Conservation (phyloP, 805 yeast species). For the Teunomyces stri region DNA sequence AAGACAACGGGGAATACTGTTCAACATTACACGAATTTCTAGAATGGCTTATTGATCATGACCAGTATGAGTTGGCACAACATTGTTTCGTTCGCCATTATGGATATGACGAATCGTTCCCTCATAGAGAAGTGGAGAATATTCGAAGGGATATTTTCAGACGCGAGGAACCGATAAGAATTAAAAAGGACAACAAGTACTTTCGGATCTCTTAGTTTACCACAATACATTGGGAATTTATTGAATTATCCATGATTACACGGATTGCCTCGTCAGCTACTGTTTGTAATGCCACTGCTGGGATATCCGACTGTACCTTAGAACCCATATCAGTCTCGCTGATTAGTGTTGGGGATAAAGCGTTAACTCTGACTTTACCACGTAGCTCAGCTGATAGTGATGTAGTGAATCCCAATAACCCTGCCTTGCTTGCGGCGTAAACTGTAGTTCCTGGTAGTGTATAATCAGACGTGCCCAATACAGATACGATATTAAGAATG, state of each 20-base stretch:
- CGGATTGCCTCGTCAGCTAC: slow-evolving; percentile 28
- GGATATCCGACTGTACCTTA: slow-evolving; percentile 21
- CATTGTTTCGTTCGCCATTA: slow-evolving; percentile 10
- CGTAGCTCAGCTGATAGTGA: slow-evolving; percentile 60
- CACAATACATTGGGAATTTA: slow-evolving; percentile 31
- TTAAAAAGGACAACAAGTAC: neutral
- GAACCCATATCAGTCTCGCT: slow-evolving; percentile 66
- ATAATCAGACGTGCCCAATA: slow-evolving; percentile 44
- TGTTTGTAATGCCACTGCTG: slow-evolving; percentile 20
- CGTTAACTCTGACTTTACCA: slow-evolving; percentile 57
- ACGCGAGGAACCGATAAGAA: neutral
- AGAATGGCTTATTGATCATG: neutral
- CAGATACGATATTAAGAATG: slow-evolving; percentile 67
- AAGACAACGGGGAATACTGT: slow-evolving; percentile 6
- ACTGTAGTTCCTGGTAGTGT: slow-evolving; percentile 56
- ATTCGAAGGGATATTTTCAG: neutral
- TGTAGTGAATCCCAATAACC: slow-evolving; percentile 59
- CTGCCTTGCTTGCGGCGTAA: slow-evolving; percentile 72
- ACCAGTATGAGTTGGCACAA: slow-evolving; percentile 10
- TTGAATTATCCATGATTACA: slow-evolving; percentile 18
- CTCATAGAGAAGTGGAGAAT: neutral
- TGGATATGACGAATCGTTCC: slow-evolving; percentile 6
- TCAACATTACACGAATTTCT: slow-evolving; percentile 1
- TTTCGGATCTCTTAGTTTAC: slow-evolving; percentile 11
- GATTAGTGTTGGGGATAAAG: slow-evolving; percentile 66